These are phyloP conservation scores for Macrophomina tecta DNA, from an alignment of 2,329 filamentous ascomycete species.

Conservation along the genomic window DNA sequence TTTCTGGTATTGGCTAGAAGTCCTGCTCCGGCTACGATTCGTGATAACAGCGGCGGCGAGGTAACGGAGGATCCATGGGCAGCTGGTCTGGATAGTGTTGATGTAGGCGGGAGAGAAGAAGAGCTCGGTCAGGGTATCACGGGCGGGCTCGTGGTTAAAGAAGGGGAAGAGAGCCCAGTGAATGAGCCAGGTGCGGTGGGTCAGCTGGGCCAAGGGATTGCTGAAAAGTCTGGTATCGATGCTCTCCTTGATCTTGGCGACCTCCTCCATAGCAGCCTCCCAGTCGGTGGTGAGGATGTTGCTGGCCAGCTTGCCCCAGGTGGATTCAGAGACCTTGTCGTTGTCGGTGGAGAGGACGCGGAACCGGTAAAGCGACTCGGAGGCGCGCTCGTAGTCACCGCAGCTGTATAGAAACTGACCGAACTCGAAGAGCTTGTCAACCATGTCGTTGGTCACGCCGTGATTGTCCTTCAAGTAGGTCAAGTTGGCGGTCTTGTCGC, in stretches of 20 bases:
- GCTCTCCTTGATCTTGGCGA: slow-evolving; percentile 68
- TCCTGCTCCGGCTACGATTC: slow-evolving; percentile 73
- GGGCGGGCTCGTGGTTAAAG: slow-evolving; percentile 94
- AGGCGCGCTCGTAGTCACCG: slow-evolving; percentile 87
- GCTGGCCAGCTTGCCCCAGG: slow-evolving; percentile 96
- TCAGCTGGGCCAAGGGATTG: slow-evolving; percentile 93
- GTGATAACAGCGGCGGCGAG: slow-evolving; percentile 94
- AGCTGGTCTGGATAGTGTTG: slow-evolving; percentile 98
- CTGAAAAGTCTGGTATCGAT: slow-evolving; percentile 96
- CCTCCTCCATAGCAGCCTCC: slow-evolving; percentile 78
- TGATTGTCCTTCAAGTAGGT: slow-evolving; percentile 97
- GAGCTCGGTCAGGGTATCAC: slow-evolving; percentile 90
- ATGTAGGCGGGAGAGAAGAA: slow-evolving; percentile 98
- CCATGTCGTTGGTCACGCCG: slow-evolving; percentile 92
- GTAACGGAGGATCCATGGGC: slow-evolving; percentile 96
- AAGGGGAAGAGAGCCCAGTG: slow-evolving; percentile 99
- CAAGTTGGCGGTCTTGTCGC: slow-evolving; percentile 98
- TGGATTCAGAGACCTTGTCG: slow-evolving; percentile 94
- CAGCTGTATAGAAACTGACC: slow-evolving; percentile 98
- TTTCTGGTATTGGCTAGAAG: slow-evolving; percentile 94
- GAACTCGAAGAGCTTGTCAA: slow-evolving; percentile 93
- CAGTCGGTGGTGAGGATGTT: slow-evolving; percentile 96
- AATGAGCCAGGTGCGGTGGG: slow-evolving; percentile 95
- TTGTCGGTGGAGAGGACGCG: slow-evolving; percentile 97
- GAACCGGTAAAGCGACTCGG: slow-evolving; percentile 96